Evolutionary conservation across 2,329 filamentous ascomycete species (phyloP).

Genomic region (Penicillium hesseltinei): DNA sequence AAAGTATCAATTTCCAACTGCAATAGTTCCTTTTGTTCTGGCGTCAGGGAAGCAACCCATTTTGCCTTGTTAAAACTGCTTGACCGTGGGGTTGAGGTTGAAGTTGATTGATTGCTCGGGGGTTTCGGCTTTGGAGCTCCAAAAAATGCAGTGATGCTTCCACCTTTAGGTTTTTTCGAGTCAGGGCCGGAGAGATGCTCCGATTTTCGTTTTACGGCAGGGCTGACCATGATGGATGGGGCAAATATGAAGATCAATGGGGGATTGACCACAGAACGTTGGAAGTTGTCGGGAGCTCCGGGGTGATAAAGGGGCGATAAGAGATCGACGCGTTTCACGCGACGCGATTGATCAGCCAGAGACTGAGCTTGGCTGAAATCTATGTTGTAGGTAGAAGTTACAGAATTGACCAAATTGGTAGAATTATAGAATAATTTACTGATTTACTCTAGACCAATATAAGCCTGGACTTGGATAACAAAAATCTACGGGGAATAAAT

Average conservation of each 20-base stretch:
- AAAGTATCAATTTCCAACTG: constrained; percentile 89
- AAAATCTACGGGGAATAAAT: neutral
- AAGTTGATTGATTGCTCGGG: constrained; percentile 28
- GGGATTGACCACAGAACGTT: neutral
- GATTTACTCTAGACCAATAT: neutral
- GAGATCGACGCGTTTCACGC: constrained; percentile 15
- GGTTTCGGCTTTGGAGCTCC: constrained; percentile 59
- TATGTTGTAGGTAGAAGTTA: neutral
- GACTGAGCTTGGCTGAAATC: neutral
- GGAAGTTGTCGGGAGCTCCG: neutral
- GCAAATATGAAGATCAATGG: neutral
- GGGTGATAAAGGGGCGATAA: constrained; percentile 3
- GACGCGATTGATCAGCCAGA: constrained; percentile 13
- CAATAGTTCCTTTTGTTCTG: constrained; percentile 79
- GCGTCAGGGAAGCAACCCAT: constrained; percentile 77
- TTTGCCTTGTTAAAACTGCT: constrained; percentile 79
- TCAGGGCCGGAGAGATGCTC: constrained; percentile 48
- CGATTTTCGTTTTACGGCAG: constrained; percentile 64
- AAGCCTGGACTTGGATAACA: neutral
- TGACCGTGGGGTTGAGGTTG: constrained; percentile 18
- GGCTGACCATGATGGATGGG: constrained; percentile 31
- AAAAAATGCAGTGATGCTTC: constrained; percentile 88
- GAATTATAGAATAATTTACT: neutral
- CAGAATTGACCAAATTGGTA: no score
- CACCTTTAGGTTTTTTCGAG: constrained; percentile 68